Evolutionary conservation across 352 stramenopile genomes (phyloP).

Genomic region (Stephanocyclus meneghinianus): DNA sequence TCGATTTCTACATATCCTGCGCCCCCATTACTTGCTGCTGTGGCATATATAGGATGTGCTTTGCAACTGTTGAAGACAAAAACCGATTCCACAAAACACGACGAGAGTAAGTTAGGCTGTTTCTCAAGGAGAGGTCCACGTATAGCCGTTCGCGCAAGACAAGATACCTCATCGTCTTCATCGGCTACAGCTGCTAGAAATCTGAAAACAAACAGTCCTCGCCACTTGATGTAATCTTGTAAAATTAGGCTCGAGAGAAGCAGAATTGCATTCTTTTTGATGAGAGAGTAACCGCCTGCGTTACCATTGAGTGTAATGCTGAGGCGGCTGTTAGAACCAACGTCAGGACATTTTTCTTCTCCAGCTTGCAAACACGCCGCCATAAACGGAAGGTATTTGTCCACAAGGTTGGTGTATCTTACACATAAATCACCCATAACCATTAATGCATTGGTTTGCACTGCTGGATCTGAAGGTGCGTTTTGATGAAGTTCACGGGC

Average conservation of each 20-base stretch:
- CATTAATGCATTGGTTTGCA: slow-evolving; percentile 95
- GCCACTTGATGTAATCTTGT: slow-evolving; percentile 98
- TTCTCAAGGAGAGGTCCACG: slow-evolving; percentile 89
- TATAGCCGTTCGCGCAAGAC: slow-evolving; percentile 91
- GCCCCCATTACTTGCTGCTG: slow-evolving; percentile 63
- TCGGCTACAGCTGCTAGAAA: slow-evolving; percentile 94
- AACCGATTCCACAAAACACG: slow-evolving; percentile 95
- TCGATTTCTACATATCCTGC: slow-evolving; percentile 66
- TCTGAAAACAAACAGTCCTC: slow-evolving; percentile 92
- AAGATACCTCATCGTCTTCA: slow-evolving; percentile 89
- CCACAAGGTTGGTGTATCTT: slow-evolving; percentile 93
- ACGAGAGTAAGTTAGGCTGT: slow-evolving; percentile 91
- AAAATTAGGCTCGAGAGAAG: slow-evolving; percentile 94
- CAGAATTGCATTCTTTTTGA: slow-evolving; percentile 93
- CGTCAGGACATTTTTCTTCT: slow-evolving; percentile 22
- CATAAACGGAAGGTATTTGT: slow-evolving; percentile 94
- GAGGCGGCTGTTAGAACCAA: slow-evolving; percentile 29
- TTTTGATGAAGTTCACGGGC: slow-evolving; percentile 89
- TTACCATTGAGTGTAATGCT: slow-evolving; percentile 23
- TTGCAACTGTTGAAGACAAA: slow-evolving; percentile 93
- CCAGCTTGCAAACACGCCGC: slow-evolving; percentile 87
- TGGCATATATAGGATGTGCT: slow-evolving; percentile 82
- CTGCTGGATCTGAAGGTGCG: slow-evolving; percentile 82
- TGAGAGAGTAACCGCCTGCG: slow-evolving; percentile 42
- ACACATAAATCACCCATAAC: slow-evolving; percentile 95